Evolutionary conservation across 306 rosid species (phyloP), one percentile per base, ranked within the genome.

Genomic region (Prunus fruticosa): DNA sequence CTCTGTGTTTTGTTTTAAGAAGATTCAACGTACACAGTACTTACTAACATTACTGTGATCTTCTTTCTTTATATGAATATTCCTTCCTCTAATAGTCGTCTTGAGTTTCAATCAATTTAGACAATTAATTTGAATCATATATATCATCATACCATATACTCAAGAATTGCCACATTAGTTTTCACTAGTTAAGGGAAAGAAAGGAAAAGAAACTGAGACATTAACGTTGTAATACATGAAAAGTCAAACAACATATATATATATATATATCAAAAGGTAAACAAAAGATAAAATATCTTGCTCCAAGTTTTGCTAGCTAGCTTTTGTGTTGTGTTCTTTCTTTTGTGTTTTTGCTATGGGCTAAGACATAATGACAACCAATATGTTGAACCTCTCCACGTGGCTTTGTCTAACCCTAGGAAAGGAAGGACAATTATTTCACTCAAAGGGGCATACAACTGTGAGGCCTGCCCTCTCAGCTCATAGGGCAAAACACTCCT

Each of bases 351-450:
- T 73, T 80, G 52, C 69, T 60, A 10, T 34, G 22, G 22, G 71
- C 49, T 47, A 69, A 49, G 27, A 72, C 19, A 60, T 57, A 4
- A 57, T 57, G 34, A 60, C 14, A 47, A 60, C 65, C 27, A 43
- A 15, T 5, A 22, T 30, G 15, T 52, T 38, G 70, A 52, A 78
- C 82, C 72, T 81, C 72, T 81, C 79, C 90, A 85, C 85, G 86
- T 89, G 95, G 84, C 81, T 4, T 13, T 82, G 5, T 66, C 67
- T 13, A 83, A 65, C 79, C 85, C 79, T 77, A 72, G 73, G 73
- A 69, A 57, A n/a, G 65, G 67, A 45, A 82, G 88, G 70, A 83
- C 96, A 92, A 92, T 91, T 63, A 87, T 93, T 93, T 86, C 45
- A 71, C 76, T 41, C 71, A 41, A 71, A 69, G 71, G 67, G 69